Conservation (phyloP, 257 asterid species). For the Nicotiana sylvestris region DNA sequence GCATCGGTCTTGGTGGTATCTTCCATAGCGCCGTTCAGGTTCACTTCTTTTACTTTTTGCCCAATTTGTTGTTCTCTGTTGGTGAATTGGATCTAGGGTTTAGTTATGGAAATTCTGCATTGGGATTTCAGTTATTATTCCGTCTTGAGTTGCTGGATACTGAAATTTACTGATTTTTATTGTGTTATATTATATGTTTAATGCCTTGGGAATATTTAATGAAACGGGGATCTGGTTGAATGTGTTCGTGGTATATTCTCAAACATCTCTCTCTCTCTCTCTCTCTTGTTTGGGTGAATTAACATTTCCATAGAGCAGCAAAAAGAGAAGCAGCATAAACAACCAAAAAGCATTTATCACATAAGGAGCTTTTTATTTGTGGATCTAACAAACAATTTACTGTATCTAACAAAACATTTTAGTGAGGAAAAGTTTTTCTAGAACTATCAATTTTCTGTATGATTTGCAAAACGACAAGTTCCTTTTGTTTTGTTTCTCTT, state of each 20-base stretch:
- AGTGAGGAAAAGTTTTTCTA: too few relatives aligned
- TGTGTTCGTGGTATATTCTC: not conserved
- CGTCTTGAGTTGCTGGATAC: not conserved
- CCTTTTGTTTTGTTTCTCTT: not conserved
- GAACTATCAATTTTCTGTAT: too few relatives aligned
- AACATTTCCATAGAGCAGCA: not conserved
- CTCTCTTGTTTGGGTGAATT: not conserved
- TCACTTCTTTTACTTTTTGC: not conserved
- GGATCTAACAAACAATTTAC: too few relatives aligned
- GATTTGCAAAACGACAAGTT: not conserved
- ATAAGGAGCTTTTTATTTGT: too few relatives aligned
- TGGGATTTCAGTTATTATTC: not conserved
- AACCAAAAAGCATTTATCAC: too few relatives aligned
- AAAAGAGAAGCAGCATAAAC: too few relatives aligned
- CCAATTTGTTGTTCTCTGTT: not conserved
- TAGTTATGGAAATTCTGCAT: not conserved
- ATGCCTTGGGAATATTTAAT: not conserved
- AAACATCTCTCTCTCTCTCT: not conserved
- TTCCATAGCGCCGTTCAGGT: conserved; percentile 99
- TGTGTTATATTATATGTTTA: not conserved
- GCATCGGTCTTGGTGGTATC: conserved; percentile 96
- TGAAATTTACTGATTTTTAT: not conserved
- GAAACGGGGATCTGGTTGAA: conserved; percentile 3
- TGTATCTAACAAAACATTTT: too few relatives aligned
- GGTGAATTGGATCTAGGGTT: conserved; percentile 35